Base-by-base conservation (phyloP, 2,329 filamentous ascomycete genomes). In the Fusarium humuli region DNA sequence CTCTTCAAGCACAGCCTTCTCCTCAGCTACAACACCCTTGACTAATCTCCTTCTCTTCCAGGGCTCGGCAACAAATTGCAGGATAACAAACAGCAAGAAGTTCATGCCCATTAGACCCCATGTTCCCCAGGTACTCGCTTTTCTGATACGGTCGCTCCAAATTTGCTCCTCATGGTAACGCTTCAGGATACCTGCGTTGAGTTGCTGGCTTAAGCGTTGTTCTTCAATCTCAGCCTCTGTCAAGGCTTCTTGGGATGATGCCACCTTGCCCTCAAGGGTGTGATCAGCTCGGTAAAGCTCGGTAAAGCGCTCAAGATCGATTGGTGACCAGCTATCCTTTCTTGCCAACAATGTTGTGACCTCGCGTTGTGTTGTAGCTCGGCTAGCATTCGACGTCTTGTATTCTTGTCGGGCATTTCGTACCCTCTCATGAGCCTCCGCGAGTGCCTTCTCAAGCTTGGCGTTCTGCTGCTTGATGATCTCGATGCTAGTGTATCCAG, bases 141-240 rank as follows among this genome's bases (percentile, higher is more conserved):
- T 87, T 37, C 96, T 87, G 78, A 99, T 99, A 74, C 97, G 95
- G 79, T 99, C 96, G 77, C 93, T 97, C 96, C 96, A 99, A 60
- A 99, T 97, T 83, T 99, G 96, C 83, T 99, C 96, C 82, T 99
- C 96, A 80, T 99, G 96, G 81, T 99, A 99, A 65, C 97, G 89
- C 67, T 92, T 92, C 54, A 98, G 84, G 74, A 98, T 98, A 53
- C 91, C 90, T 67, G 91, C 90, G 77, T 92, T 95, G 57, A 99
- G 83, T 74, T 90, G 88, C 55, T 90, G 88, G 58, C 90, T 88
- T 1, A 94, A 87, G 67, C 92, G 90, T 81, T 97, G 92, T 65
- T 97, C 90, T 32, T 93, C 89, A 46, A 88, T 87, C 82, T 99
- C 96, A 3, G 93, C 90, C 63, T 89, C 86, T 18, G 90, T 89